Percentiles rank a stretch among this genome's conserved stretches.
phyloP scores from a whole-genome alignment of 164 flowering plant genomes.

The Liquidambar formosana region DNA sequence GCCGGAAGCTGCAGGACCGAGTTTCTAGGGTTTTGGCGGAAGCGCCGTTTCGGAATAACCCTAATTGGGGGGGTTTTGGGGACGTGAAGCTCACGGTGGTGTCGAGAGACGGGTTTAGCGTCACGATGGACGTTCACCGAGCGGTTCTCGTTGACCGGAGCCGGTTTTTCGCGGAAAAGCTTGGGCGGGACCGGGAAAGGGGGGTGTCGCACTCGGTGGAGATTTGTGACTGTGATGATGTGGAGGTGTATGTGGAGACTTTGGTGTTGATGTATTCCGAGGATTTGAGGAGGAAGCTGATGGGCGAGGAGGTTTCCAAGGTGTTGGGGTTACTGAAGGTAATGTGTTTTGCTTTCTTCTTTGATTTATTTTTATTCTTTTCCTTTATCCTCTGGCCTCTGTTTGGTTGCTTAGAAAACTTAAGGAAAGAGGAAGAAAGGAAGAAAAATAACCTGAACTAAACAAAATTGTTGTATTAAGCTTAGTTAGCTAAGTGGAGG shows the following conservation, averaged over 20 bases:
- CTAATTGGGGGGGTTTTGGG: slow-evolving; percentile 34
- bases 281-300: slow-evolving; percentile 67
- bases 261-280: slow-evolving; percentile 80
- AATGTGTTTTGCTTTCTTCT: background rate
- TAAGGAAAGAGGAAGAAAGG: background rate
- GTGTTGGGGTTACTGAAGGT: slow-evolving; percentile 84
- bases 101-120: slow-evolving; percentile 56
- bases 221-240: slow-evolving; percentile 88
- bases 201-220: slow-evolving; percentile 63
- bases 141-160: slow-evolving; percentile 59
- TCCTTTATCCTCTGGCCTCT: background rate
- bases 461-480: too few species aligned
- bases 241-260: slow-evolving; percentile 82
- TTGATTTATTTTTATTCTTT: slow-evolving; percentile 1
- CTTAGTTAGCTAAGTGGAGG: too few species aligned
- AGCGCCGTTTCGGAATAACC: slow-evolving; percentile 42
- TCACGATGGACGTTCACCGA: slow-evolving; percentile 71
- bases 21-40: slow-evolving; percentile 46
- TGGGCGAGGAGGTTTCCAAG: slow-evolving; percentile 60
- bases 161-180: slow-evolving; percentile 73
- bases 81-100: slow-evolving; percentile 76
- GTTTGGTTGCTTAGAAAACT: background rate
- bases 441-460: background rate
- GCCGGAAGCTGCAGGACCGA: slow-evolving; percentile 38
- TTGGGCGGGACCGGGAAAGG: slow-evolving; percentile 34